Conservation (phyloP, 352 stramenopile species). For the Phytophthora foliorum region DNA sequence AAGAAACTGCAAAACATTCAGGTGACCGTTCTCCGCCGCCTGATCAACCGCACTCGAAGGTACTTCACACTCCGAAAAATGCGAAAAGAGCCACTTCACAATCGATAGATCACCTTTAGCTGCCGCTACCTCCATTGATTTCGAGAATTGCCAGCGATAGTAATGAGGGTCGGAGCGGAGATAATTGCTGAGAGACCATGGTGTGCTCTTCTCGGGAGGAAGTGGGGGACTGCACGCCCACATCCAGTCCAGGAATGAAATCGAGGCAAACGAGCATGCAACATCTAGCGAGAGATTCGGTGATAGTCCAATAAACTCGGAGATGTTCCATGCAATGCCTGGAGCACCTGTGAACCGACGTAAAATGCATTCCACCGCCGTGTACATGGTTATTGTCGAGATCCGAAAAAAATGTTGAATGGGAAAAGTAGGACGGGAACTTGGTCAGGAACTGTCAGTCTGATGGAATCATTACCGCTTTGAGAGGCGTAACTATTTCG, state of each 20-base stretch:
- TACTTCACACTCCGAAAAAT: constrained; percentile 5
- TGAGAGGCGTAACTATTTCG: background rate
- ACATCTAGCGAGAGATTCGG: background rate
- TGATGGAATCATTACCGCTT: too few species aligned
- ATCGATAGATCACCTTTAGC: constrained; percentile 2
- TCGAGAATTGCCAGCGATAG: constrained; percentile 2
- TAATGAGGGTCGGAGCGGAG: constrained; percentile 12
- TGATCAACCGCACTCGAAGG: background rate
- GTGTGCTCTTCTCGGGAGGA: background rate
- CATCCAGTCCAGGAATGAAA: background rate
- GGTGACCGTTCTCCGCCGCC: background rate
- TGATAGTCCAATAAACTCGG: background rate
- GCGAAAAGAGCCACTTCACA: constrained; percentile 9
- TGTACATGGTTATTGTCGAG: background rate
- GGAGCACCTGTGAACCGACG: background rate
- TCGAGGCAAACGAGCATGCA: background rate
- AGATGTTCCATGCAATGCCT: background rate
- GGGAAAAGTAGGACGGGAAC: background rate
- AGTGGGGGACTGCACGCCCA: background rate
- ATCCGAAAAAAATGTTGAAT: background rate
- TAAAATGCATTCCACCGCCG: background rate
- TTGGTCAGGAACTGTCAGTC: background rate
- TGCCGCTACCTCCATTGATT: background rate
- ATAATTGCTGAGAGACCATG: constrained; percentile 13
- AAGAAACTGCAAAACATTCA: background rate